These are phyloP conservation scores for Phytophthora europaea DNA, from an alignment of 352 stramenopile species.

Conservation along the genomic window DNA sequence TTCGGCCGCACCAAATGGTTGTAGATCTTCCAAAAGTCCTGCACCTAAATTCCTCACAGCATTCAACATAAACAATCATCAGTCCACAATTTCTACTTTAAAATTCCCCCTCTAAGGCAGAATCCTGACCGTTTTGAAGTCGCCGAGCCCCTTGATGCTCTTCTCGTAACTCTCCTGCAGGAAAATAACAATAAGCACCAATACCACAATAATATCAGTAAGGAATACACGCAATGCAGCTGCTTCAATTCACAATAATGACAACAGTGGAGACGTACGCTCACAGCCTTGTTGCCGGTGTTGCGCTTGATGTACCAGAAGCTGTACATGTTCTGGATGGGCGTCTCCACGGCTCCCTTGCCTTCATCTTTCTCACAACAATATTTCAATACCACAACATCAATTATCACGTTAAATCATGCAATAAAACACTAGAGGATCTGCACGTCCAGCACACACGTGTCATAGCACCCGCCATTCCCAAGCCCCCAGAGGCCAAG, in stretches of 20 bases:
- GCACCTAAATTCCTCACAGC: conserved; percentile 53
- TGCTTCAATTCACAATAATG: conserved; percentile 4
- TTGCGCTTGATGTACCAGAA: conserved; percentile 93
- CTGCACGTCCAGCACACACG: no score
- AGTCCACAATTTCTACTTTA: conserved; percentile 3
- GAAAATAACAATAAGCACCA: not conserved
- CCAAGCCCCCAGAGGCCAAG: not conserved
- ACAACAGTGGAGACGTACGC: conserved; percentile 42
- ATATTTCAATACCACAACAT: conserved; percentile 21
- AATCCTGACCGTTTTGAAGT: conserved; percentile 89
- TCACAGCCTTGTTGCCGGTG: conserved; percentile 79
- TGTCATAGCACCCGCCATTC: conserved; percentile 4
- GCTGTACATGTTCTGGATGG: conserved; percentile 92
- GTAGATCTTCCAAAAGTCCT: conserved; percentile 95
- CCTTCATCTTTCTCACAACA: conserved; percentile 33
- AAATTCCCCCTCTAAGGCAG: not conserved
- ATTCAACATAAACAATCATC: not conserved
- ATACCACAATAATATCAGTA: conserved; percentile 10
- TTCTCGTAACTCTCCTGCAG: conserved; percentile 93
- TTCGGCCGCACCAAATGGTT: conserved; percentile 94
- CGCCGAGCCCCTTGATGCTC: conserved; percentile 93
- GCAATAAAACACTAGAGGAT: not conserved
- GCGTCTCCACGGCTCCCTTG: conserved; percentile 52
- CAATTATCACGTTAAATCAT: conserved; percentile 14
- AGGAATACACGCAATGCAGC: conserved; percentile 3